These are phyloP conservation scores for Chrysoporthe puriensis DNA, from an alignment of 2,329 filamentous ascomycete genomes.

Conservation along the genomic window DNA sequence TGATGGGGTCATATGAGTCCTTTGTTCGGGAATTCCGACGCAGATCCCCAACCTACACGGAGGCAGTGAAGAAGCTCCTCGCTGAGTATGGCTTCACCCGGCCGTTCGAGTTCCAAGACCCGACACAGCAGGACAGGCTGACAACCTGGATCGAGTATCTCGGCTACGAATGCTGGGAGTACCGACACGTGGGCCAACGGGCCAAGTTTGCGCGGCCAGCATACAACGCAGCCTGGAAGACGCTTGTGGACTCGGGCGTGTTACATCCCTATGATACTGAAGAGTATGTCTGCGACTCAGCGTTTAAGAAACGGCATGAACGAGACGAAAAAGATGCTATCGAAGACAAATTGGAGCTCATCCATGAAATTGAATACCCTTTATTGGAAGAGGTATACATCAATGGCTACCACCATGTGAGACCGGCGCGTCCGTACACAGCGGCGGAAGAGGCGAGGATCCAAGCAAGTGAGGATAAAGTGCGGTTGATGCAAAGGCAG, in stretches of 20 bases:
- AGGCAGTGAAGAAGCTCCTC: conserved; percentile 36
- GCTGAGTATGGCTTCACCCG: conserved; percentile 36
- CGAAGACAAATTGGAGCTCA: conserved; percentile 31
- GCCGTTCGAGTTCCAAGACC: conserved; percentile 37
- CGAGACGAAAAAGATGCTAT: conserved; percentile 29
- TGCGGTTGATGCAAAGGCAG: no score
- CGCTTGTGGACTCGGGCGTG: conserved; percentile 38
- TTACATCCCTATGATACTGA: conserved; percentile 37
- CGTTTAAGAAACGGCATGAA: conserved; percentile 2
- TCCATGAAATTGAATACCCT: conserved; percentile 6
- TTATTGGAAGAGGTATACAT: no score
- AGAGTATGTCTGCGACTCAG: conserved; percentile 25
- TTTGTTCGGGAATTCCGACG: conserved; percentile 16
- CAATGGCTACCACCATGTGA: no score
- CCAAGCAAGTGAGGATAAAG: no score
- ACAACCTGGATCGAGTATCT: conserved; percentile 47
- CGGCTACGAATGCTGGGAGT: conserved; percentile 32
- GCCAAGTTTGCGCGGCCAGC: no score
- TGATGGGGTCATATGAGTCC: no score
- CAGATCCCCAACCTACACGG: conserved; percentile 31
- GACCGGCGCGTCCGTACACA: no score
- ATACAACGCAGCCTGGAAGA: conserved; percentile 35
- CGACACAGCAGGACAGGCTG: conserved; percentile 37
- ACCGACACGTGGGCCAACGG: conserved; percentile 28
- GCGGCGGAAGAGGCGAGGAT: no score